Evolutionary conservation across 257 asterid genomes (phyloP).

Genomic region (Lycium ferocissimum): DNA sequence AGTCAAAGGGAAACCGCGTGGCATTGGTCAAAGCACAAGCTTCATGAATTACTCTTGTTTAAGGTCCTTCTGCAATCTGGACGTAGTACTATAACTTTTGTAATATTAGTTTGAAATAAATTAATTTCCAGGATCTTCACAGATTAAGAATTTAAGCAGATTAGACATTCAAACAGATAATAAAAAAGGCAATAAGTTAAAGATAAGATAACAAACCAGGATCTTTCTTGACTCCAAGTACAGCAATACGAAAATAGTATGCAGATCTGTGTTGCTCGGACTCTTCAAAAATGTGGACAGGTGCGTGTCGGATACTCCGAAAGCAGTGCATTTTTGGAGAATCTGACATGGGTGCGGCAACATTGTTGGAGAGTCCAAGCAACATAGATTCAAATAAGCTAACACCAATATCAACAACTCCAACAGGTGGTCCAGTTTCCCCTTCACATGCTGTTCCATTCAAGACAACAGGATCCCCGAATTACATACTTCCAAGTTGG

Average conservation of each 20-base stretch:
- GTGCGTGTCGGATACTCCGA: too few relatives aligned
- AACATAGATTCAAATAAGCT: constrained; percentile 17
- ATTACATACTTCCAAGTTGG: constrained; percentile 50
- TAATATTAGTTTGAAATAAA: neutral
- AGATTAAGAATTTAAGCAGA: neutral
- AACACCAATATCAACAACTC: constrained; percentile 72
- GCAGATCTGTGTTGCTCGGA: constrained; percentile 43
- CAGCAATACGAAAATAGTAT: constrained; percentile 78
- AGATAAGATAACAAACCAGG: constrained; percentile 57
- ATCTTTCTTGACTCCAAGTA: constrained; percentile 91
- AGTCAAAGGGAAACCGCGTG: neutral
- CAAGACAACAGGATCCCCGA: constrained; percentile 49
- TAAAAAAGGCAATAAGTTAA: neutral
- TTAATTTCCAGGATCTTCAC: neutral
- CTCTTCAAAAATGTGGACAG: too few relatives aligned
- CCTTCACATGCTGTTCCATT: constrained; percentile 68
- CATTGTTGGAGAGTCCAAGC: too few relatives aligned
- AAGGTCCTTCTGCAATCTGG: neutral
- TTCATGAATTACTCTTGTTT: constrained; percentile 17
- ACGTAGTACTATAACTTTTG: neutral
- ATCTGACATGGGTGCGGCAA: too few relatives aligned
- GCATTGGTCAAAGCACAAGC: constrained; percentile 22
- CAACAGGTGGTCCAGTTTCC: constrained; percentile 72
- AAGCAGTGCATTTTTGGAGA: too few relatives aligned
- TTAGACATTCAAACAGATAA: neutral